These are phyloP conservation scores for Suillus occidentalis DNA, from an alignment of 768 basidiomycete genomes.

Conservation along the genomic window DNA sequence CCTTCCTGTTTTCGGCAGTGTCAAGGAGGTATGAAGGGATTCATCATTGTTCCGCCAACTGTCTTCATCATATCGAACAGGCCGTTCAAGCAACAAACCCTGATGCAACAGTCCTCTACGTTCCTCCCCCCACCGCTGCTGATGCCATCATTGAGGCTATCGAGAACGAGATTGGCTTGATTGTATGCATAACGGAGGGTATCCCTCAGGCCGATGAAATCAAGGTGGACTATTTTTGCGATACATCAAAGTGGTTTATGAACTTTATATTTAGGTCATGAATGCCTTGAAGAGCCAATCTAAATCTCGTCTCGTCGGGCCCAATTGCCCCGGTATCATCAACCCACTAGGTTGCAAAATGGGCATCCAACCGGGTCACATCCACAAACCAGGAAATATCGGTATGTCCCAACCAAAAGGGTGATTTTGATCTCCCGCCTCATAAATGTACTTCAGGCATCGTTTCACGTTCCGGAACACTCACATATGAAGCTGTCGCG, in stretches of 20 bases:
- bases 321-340: conserved; percentile 98
- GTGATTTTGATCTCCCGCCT: not conserved
- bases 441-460: conserved; percentile 54
- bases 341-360: conserved; percentile 98
- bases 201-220: conserved; percentile 98
- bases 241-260: not conserved
- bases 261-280: conserved; percentile 59
- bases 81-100: conserved; percentile 85
- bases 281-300: conserved; percentile 94
- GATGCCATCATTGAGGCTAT: conserved; percentile 99
- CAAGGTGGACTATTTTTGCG: conserved; percentile 46
- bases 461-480: conserved; percentile 91
- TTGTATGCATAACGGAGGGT: conserved; percentile 98
- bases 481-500: conserved; percentile 98
- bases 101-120: conserved; percentile 95
- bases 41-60: not conserved
- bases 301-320: conserved; percentile 93
- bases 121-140: conserved; percentile 94
- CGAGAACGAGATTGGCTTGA: conserved; percentile 95
- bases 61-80: conserved; percentile 39
- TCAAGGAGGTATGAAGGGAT: conserved; percentile 67
- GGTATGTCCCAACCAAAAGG: conserved; percentile 47
- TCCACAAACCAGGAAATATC: conserved; percentile 95
- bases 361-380: conserved; percentile 98
- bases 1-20: conserved; percentile 89